A percentile compares a stretch with the other conserved stretches of the same genome.
These are phyloP conservation scores for Aspergillus sp. DNA, from an alignment of 2,329 filamentous ascomycete species.

Conservation along the genomic window DNA sequence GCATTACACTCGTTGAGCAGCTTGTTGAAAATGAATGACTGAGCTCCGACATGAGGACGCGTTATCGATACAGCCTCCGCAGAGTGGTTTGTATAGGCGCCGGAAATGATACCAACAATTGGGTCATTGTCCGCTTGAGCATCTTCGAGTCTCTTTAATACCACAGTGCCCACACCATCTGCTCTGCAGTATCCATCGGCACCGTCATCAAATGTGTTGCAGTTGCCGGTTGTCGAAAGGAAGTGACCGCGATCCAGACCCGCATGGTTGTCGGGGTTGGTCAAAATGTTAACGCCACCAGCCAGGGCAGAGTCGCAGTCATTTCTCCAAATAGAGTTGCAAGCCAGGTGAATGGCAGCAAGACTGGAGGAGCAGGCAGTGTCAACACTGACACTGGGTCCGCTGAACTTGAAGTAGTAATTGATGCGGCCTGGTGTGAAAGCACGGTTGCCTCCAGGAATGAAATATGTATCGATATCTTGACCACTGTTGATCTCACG, in stretches of 20 bases:
- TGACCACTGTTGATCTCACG: constrained; percentile 62
- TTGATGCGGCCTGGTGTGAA: constrained; percentile 59
- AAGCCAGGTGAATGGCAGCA: constrained; percentile 61
- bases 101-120: constrained; percentile 37
- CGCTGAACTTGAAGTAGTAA: constrained; percentile 68
- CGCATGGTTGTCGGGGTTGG: constrained; percentile 69
- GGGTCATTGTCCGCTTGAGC: constrained; percentile 44
- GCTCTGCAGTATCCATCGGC: constrained; percentile 50
- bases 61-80: constrained; percentile 41
- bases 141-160: constrained; percentile 45
- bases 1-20: constrained; percentile 32
- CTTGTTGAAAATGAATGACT: constrained; percentile 28
- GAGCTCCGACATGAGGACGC: constrained; percentile 33
- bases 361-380: constrained; percentile 69
- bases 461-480: constrained; percentile 60
- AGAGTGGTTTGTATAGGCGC: constrained; percentile 38
- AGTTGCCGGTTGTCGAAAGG: constrained; percentile 32
- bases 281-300: constrained; percentile 65
- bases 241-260: constrained; percentile 53
- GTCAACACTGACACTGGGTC: constrained; percentile 62
- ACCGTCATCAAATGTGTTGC: constrained; percentile 42
- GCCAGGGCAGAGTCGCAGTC: constrained; percentile 74
- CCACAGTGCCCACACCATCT: constrained; percentile 43
- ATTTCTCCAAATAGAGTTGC: constrained; percentile 61
- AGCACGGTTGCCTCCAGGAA: constrained; percentile 53